Conservation (phyloP, 345 rosid genomes). For the Mercurialis annua region DNA sequence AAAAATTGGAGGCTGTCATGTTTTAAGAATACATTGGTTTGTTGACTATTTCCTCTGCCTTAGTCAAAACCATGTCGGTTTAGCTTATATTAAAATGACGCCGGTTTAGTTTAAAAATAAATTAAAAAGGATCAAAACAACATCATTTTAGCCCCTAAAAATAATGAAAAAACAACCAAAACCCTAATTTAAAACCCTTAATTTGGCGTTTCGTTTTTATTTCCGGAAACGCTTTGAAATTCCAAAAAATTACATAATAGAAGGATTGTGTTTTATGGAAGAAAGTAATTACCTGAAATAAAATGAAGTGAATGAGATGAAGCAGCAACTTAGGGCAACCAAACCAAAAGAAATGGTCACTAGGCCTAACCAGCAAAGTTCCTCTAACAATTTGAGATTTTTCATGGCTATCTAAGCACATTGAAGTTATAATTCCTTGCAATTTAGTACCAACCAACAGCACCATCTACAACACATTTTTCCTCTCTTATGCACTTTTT, state of each 20-base stretch:
- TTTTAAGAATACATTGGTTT: no score
- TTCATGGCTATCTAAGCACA: conserved; percentile 52
- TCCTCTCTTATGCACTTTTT: not conserved
- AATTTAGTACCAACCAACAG: conserved; percentile 55
- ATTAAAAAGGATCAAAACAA: no score
- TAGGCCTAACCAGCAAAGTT: conserved; percentile 53
- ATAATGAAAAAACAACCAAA: no score
- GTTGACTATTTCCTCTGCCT: no score
- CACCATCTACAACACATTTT: conserved; percentile 37
- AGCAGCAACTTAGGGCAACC: conserved; percentile 49
- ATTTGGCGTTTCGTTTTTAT: no score
- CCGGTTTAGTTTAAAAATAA: no score
- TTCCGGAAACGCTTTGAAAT: no score
- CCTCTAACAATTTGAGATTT: conserved; percentile 53
- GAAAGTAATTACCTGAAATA: conserved; percentile 45
- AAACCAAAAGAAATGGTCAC: conserved; percentile 64
- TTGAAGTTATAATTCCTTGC: conserved; percentile 48
- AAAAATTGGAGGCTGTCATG: no score
- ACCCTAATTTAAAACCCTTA: no score
- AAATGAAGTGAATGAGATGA: conserved; percentile 51
- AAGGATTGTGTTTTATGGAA: not conserved
- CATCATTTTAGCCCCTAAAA: no score
- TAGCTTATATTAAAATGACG: no score
- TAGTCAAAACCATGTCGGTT: no score
- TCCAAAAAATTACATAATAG: not conserved